Evolutionary conservation across 1,139 yeast genomes (phyloP), one percentile per base, ranked within the genome.

Genomic region (Casaregolazyma suthepensis): DNA sequence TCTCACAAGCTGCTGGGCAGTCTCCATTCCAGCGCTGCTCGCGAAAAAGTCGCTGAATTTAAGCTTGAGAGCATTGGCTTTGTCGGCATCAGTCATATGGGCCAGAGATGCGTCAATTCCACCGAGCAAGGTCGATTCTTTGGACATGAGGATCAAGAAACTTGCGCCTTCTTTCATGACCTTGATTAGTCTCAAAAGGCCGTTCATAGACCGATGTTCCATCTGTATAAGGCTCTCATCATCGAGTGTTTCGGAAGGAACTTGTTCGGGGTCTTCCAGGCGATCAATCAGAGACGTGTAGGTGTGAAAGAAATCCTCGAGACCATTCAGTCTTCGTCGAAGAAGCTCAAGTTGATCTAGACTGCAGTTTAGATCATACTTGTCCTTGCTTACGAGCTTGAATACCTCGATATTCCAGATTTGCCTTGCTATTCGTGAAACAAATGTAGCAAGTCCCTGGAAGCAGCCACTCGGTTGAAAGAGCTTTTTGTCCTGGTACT

Each of bases 131-230:
- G 85, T 80, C 66, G 91, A 97, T 62, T 89, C 96, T 57, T 85
- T 77, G 9, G 40, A 35, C 56, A 93, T 73, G 13, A 94, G 86
- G 71, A 86, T 79, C 59, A 94, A 74, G 67, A 93, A 93, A 1
- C 97, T 88, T 48, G 93, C 75, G 0, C 96, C 96, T 69, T 93
- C 98, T 61, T 89, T 87, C 71, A 89, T 83, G 5, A 91, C 84
- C 57, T 79, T 81, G 56, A 91, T 78, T 6, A 93, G 80, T 61
- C 85, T 84, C 48, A 88, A 76, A 46, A 94, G 74, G 0, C 97
- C 82, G 31, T 85, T 83, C 61, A 93, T 81, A 9, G 96, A 96
- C 63, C 91, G 83, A 63, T 88, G 93, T 66, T 93, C 99, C 1
- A 96, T 96, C 69, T 94, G 91, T 59, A 85, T 75, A 48, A 96